Evolutionary conservation across 352 stramenopile genomes (phyloP).

Genomic region (Globisporangium perplexum): DNA sequence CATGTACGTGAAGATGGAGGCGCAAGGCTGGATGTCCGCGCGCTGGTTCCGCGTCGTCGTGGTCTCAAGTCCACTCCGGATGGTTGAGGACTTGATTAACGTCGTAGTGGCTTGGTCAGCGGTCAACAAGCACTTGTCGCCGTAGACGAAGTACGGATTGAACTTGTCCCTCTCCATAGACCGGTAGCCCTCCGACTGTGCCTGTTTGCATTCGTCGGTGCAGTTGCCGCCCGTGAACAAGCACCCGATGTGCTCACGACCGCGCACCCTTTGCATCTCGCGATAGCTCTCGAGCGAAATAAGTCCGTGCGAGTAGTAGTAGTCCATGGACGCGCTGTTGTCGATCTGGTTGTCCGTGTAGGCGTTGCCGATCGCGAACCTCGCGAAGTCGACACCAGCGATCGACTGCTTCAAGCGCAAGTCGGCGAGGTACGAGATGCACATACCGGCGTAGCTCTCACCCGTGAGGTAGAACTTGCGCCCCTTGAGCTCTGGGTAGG

Average conservation of each 20-base stretch:
- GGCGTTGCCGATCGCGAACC: conserved; percentile 74
- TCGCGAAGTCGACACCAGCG: conserved; percentile 54
- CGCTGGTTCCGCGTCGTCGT: conserved; percentile 7
- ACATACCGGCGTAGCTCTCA: conserved; percentile 85
- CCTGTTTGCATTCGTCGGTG: conserved; percentile 26
- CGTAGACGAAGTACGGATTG: conserved; percentile 81
- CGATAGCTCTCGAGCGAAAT: conserved; percentile 74
- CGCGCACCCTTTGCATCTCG: conserved; percentile 48
- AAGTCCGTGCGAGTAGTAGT: conserved; percentile 84
- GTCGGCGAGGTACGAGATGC: conserved; percentile 85
- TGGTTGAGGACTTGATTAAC: no score
- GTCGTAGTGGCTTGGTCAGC: conserved; percentile 42
- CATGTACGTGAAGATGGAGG: conserved; percentile 56
- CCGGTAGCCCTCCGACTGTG: conserved; percentile 46
- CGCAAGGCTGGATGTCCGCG: conserved; percentile 57
- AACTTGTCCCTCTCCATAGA: conserved; percentile 35
- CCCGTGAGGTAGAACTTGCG: conserved; percentile 81
- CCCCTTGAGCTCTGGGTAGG: conserved; percentile 57
- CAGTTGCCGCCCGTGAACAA: conserved; percentile 48
- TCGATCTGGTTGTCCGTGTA: conserved; percentile 60
- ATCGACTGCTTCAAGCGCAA: conserved; percentile 63
- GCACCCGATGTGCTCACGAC: conserved; percentile 40
- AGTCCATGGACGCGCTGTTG: conserved; percentile 69
- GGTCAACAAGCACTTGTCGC: conserved; percentile 62
- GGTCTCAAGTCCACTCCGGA: no score